Evolutionary conservation across 768 basidiomycete genomes (phyloP).

Genomic region (Boletus edulis): DNA sequence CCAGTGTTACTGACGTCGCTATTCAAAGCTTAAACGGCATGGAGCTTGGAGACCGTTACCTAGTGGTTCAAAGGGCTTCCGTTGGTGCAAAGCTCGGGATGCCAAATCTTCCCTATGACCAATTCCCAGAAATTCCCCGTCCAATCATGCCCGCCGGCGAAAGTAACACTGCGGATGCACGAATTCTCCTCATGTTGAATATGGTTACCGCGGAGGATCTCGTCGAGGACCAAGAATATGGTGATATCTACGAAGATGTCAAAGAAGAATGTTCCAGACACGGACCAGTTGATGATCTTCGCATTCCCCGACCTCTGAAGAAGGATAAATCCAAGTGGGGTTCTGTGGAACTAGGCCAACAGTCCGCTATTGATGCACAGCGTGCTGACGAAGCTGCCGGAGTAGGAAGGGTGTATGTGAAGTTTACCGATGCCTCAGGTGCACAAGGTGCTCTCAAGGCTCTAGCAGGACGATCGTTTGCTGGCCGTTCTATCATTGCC

Average conservation of each 20-base stretch:
- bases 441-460: constrained; percentile 76
- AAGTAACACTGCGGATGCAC: constrained; percentile 54
- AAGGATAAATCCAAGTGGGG: constrained; percentile 81
- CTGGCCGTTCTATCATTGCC: constrained; percentile 83
- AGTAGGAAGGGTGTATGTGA: constrained; percentile 94
- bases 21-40: constrained; percentile 96
- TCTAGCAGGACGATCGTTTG: constrained; percentile 87
- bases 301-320: constrained; percentile 86
- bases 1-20: constrained; percentile 86
- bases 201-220: constrained; percentile 97
- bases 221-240: constrained; percentile 85
- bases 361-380: constrained; percentile 62
- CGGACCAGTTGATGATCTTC: constrained; percentile 79
- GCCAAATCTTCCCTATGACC: constrained; percentile 69
- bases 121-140: constrained; percentile 79
- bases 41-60: constrained; percentile 93
- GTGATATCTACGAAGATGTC: constrained; percentile 92
- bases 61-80: constrained; percentile 96
- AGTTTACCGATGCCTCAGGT: constrained; percentile 61
- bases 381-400: constrained; percentile 86
- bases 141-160: constrained; percentile 88
- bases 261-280: constrained; percentile 85
- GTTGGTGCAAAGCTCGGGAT: constrained; percentile 83
- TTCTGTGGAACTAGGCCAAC: constrained; percentile 55
- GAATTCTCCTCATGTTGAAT: constrained; percentile 96